phyloP scores from a whole-genome alignment of 2,329 filamentous ascomycete species.

The Cryphonectria naterciae region DNA sequence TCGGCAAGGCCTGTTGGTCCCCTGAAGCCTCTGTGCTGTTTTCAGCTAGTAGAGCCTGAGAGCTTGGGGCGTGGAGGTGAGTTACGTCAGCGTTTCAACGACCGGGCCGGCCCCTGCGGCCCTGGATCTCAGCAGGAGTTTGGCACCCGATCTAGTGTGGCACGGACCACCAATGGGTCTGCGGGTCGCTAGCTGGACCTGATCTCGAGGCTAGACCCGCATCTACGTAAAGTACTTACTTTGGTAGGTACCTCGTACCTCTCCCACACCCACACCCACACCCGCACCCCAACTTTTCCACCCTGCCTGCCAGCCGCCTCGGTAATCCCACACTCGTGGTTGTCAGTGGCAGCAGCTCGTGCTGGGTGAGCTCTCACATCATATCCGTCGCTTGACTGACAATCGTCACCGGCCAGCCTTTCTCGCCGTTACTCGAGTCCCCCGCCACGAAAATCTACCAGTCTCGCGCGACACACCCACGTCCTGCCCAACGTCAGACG shows the following conservation, averaged over 20 bases:
- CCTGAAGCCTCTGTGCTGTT: neutral
- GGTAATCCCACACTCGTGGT: neutral
- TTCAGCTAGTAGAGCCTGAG: neutral
- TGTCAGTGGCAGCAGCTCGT: neutral
- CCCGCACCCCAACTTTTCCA: neutral
- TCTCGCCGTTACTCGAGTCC: neutral
- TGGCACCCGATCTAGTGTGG: neutral
- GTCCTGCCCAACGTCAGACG: neutral
- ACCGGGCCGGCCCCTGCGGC: neutral
- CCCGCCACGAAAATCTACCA: neutral
- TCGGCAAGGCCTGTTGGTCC: neutral
- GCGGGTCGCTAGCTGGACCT: neutral
- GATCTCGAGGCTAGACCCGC: neutral
- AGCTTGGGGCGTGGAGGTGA: neutral
- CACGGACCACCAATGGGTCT: neutral
- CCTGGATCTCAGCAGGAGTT: neutral
- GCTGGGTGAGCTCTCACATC: slow-evolving; percentile 10
- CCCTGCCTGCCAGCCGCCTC: neutral
- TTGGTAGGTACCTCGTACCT: neutral
- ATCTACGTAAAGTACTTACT: slow-evolving; percentile 3
- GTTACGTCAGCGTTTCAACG: slow-evolving; percentile 3
- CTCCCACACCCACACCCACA: neutral
- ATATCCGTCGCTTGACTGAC: neutral
- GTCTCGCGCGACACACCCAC: neutral
- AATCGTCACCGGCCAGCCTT: neutral